Evolutionary conservation across 2,329 filamentous ascomycete species (phyloP).

Genomic region (Polychaeton citri): DNA sequence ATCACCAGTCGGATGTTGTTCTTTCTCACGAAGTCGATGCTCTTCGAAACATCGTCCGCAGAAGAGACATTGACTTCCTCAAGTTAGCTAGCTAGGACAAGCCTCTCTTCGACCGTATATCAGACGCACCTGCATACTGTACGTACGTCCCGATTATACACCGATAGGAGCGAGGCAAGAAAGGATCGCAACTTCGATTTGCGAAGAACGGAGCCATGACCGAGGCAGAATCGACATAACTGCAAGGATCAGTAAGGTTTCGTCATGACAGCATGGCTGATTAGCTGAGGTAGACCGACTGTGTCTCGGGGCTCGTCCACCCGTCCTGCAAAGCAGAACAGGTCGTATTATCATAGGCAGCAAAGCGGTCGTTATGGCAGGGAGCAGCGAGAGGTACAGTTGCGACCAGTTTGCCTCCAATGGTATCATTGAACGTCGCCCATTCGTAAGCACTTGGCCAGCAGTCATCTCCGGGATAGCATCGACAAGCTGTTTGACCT

Average conservation of each 20-base stretch:
- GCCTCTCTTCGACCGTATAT: background rate
- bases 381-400: constrained; percentile 39
- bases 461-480: constrained; percentile 38
- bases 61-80: constrained; percentile 15
- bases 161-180: constrained; percentile 15
- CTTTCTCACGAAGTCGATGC: constrained; percentile 28
- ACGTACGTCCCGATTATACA: constrained; percentile 34
- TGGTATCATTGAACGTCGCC: constrained; percentile 37
- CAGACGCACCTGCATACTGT: constrained; percentile 6
- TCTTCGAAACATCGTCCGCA: constrained; percentile 11
- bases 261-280: background rate
- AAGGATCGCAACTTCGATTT: constrained; percentile 31
- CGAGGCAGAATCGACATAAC: constrained; percentile 22
- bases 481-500: constrained; percentile 28
- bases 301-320: constrained; percentile 34
- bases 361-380: constrained; percentile 34
- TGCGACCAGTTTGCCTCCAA: constrained; percentile 38
- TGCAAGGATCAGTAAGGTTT: constrained; percentile 1
- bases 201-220: constrained; percentile 26
- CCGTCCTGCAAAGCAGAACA: constrained; percentile 28
- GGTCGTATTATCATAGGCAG: constrained; percentile 29
- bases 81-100: background rate
- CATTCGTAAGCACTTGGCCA: constrained; percentile 40
- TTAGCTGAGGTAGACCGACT: constrained; percentile 21
- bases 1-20: constrained; percentile 39